Evolutionary conservation across 768 basidiomycete species (phyloP).

Genomic region (Rubroboletus pulcherrimus): DNA sequence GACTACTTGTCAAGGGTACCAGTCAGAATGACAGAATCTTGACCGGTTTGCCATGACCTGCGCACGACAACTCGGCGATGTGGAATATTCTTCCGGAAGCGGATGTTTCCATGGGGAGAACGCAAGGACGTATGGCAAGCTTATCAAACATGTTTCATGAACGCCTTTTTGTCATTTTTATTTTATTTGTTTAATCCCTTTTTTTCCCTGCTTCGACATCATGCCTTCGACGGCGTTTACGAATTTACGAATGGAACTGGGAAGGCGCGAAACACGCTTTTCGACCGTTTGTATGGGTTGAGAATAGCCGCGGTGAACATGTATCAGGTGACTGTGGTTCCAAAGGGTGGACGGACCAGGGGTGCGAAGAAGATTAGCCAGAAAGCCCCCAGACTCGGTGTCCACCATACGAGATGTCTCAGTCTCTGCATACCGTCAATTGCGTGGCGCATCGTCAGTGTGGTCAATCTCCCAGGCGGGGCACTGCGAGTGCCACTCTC

Average conservation of each 20-base stretch:
- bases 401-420: background rate
- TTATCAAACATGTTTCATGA: conserved; percentile 1
- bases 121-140: background rate
- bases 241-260: background rate
- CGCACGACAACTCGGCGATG: background rate
- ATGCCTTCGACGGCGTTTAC: background rate
- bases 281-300: background rate
- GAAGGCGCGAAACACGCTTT: background rate
- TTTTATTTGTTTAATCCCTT: background rate
- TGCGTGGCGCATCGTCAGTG: background rate
- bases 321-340: background rate
- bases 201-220: background rate
- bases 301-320: background rate
- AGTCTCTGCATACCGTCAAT: background rate
- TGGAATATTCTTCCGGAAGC: background rate
- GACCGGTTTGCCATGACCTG: background rate
- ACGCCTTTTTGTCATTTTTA: background rate
- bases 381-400: background rate
- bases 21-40: background rate
- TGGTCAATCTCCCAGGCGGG: background rate
- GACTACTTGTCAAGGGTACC: background rate
- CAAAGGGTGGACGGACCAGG: background rate
- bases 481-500: background rate
- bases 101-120: background rate
- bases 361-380: background rate